A percentile compares a stretch with the other conserved stretches of the same genome.
Conservation (phyloP, 257 asterid genomes). For the Lavandula angustifolia region DNA sequence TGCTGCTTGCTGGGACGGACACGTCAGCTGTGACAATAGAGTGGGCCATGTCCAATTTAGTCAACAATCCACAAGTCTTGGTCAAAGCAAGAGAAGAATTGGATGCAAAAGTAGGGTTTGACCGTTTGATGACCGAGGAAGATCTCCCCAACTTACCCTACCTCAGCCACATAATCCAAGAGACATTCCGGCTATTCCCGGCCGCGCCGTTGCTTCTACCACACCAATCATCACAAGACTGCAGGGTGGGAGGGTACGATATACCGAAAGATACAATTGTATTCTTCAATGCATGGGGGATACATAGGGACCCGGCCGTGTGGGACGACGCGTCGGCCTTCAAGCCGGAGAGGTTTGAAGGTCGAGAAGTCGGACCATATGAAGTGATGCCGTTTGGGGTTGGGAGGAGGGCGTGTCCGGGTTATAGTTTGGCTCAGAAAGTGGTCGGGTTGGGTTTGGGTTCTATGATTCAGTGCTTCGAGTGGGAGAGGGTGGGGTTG, state of each 20-base stretch:
- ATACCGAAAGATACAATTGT: slow-evolving; percentile 31
- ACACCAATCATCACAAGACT: slow-evolving; percentile 33
- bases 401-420: slow-evolving; percentile 44
- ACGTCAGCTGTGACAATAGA: slow-evolving; percentile 37
- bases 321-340: slow-evolving; percentile 35
- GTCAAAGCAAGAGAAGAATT: slow-evolving; percentile 29
- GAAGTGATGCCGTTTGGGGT: slow-evolving; percentile 37
- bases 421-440: slow-evolving; percentile 30
- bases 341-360: slow-evolving; percentile 41
- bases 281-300: slow-evolving; percentile 38
- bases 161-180: slow-evolving; percentile 29
- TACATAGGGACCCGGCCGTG: slow-evolving; percentile 37
- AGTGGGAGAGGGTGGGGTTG: slow-evolving; percentile 23
- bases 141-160: slow-evolving; percentile 35
- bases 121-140: slow-evolving; percentile 24
- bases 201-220: slow-evolving; percentile 31
- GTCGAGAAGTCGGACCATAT: not conserved
- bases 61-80: slow-evolving; percentile 35
- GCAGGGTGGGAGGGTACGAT: slow-evolving; percentile 39
- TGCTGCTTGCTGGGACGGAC: slow-evolving; percentile 40
- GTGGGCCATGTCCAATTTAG: slow-evolving; percentile 48
- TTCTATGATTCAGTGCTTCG: slow-evolving; percentile 35
- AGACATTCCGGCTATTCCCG: slow-evolving; percentile 38
- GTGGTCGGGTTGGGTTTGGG: slow-evolving; percentile 35
- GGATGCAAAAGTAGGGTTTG: not conserved